These are phyloP conservation scores for Daedaleopsis sinensis DNA, from an alignment of 768 basidiomycete genomes.

Conservation along the genomic window DNA sequence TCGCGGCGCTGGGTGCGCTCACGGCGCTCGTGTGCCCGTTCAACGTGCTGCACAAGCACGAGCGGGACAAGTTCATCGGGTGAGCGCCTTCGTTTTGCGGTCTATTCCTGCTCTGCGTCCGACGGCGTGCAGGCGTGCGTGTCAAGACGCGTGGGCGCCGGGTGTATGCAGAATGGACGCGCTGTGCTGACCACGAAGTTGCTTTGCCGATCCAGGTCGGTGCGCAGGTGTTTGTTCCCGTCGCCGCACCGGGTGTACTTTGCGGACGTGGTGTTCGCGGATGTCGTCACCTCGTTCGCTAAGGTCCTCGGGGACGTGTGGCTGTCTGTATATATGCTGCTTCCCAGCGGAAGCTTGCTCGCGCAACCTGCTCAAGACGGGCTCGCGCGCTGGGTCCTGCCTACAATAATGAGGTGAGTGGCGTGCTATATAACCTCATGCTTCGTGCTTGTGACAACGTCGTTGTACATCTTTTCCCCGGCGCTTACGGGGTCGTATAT, in stretches of 20 bases:
- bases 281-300: constrained; percentile 95
- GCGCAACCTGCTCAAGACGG: constrained; percentile 62
- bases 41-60: constrained; percentile 64
- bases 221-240: constrained; percentile 77
- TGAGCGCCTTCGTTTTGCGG: constrained; percentile 49
- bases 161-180: neutral
- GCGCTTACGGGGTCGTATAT: too few relatives aligned
- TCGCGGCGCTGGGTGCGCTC: constrained; percentile 62
- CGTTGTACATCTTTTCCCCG: too few relatives aligned
- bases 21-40: constrained; percentile 68
- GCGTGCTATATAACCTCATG: neutral
- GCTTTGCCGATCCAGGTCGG: constrained; percentile 47
- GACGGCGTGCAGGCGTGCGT: neutral
- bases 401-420: constrained; percentile 83
- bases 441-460: too few relatives aligned
- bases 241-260: constrained; percentile 73
- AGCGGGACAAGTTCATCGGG: constrained; percentile 80
- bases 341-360: constrained; percentile 78
- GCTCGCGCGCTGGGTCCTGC: constrained; percentile 74
- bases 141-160: too few relatives aligned
- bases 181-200: neutral
- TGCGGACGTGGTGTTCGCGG: constrained; percentile 91
- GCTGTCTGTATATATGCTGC: constrained; percentile 86
- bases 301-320: constrained; percentile 96
- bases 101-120: too few relatives aligned